These are phyloP conservation scores for Maudiozyma barnettii DNA, from an alignment of 805 yeast genomes.

Conservation along the genomic window DNA sequence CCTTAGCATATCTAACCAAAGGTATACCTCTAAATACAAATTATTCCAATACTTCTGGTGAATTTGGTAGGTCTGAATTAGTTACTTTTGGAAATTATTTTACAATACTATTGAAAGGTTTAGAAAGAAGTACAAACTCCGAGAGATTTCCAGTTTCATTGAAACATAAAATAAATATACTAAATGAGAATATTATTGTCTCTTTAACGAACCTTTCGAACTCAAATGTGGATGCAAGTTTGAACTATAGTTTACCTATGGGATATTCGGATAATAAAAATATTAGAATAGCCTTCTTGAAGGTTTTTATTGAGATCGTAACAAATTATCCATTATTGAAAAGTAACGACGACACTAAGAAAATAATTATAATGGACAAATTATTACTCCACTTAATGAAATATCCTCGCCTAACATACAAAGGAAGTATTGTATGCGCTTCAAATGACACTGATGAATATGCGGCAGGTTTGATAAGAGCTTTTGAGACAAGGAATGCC, in stretches of 20 bases:
- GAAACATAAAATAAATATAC: constrained; percentile 42
- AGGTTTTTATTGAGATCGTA: constrained; percentile 62
- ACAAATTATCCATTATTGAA: constrained; percentile 19
- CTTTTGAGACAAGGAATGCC: constrained; percentile 36
- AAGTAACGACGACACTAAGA: constrained; percentile 19
- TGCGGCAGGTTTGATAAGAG: constrained; percentile 50
- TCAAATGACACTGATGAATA: constrained; percentile 57
- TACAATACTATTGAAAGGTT: constrained; percentile 41
- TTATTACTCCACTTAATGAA: constrained; percentile 25
- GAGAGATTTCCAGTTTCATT: constrained; percentile 28
- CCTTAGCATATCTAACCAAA: constrained; percentile 45
- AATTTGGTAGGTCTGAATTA: constrained; percentile 42
- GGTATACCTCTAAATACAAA: constrained; percentile 48
- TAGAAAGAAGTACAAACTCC: constrained; percentile 27
- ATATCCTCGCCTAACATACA: constrained; percentile 36
- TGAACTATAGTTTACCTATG: constrained; percentile 62
- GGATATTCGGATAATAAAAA: constrained; percentile 59
- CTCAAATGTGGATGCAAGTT: constrained; percentile 65
- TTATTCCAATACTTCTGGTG: constrained; percentile 41
- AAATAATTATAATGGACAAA: constrained; percentile 14
- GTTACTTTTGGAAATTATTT: constrained; percentile 63
- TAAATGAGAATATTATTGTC: constrained; percentile 51
- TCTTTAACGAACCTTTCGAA: constrained; percentile 61
- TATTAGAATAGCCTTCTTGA: constrained; percentile 60
- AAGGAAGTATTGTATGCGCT: constrained; percentile 53